Evolutionary conservation across 495 filamentous ascomycete species (phyloP).

Genomic region (Talaromyces stipitatus): DNA sequence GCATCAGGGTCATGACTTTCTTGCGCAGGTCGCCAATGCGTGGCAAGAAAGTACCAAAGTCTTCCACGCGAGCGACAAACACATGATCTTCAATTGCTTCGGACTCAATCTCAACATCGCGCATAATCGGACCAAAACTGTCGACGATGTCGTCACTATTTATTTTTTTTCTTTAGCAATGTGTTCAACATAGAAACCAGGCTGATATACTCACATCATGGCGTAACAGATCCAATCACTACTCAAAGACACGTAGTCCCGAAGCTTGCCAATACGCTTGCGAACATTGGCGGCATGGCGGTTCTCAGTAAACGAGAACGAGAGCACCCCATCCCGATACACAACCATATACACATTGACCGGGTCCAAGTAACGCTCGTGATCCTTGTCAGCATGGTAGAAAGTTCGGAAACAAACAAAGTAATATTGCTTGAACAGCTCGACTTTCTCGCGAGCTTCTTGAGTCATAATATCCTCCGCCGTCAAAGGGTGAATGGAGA

Average conservation of each 20-base stretch:
- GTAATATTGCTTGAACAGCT: conserved; percentile 95
- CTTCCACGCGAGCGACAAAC: conserved; percentile 80
- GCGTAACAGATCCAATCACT: conserved; percentile 99
- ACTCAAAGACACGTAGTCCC: conserved; percentile 86
- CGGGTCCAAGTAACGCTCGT: conserved; percentile 75
- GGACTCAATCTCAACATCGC: conserved; percentile 75
- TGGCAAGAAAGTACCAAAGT: conserved; percentile 77
- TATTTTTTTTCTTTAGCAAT: conserved; percentile 7
- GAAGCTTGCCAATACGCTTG: conserved; percentile 82
- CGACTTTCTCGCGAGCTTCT: conserved; percentile 95
- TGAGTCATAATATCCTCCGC: conserved; percentile 91
- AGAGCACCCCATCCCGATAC: conserved; percentile 90
- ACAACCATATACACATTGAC: conserved; percentile 96
- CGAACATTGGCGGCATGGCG: conserved; percentile 81
- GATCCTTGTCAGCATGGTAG: conserved; percentile 67
- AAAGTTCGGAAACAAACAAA: conserved; percentile 97
- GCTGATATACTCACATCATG: conserved; percentile 63
- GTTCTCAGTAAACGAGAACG: conserved; percentile 83
- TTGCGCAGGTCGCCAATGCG: conserved; percentile 87
- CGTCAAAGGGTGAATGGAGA: conserved; percentile 87
- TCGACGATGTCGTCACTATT: conserved; percentile 92
- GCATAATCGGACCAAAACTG: conserved; percentile 83
- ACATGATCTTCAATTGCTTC: conserved; percentile 93
- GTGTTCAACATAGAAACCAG: conserved; percentile 1
- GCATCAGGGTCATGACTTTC: conserved; percentile 88